Base-by-base conservation (phyloP, 1,284 basidiomycete species). In the Sutorius eximius region DNA sequence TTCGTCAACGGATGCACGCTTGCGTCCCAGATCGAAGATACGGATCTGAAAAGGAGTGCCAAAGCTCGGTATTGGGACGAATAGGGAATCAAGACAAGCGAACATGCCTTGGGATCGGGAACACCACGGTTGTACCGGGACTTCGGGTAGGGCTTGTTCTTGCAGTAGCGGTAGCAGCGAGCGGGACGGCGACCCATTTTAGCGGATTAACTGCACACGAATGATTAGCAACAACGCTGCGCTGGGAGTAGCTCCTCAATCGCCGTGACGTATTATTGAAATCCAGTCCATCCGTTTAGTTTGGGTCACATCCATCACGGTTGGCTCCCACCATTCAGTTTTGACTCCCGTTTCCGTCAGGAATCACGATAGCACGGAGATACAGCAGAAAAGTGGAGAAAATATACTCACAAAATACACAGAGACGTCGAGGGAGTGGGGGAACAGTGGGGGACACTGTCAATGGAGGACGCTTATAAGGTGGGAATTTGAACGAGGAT, bases 121-220 rank as follows among this genome's bases (percentile, higher is more conserved):
- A 96, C 94, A 93, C 95, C 95, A 83, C 96, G 93, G 82, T 97
- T 97, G 83, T 96, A 97, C 73, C 94, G 79, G 57, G 91, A 94
- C 79, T 96, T 96, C 59, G 89, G 89, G 78, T 89, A 91, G 43
- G 93, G 93, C 85, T 98, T 97, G 86, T 96, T 97, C 83, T 98
- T 97, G 85, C 93, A 96, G 82, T 97, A 96, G 64, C 93, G 87
- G 80, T 95, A 95, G 85, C 93, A 96, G 69, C 91, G 89, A 76
- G 93, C 93, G 66, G 93, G 93, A 83, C 93, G 91, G 74, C 93
- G 91, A 84, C 93, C 94, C 93, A 95, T 95, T 47, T 62, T 55
- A 40, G 48, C 20, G 40, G 45, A 47, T 47, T 61, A 56, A 64
- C 64, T 66, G 34, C 1, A 41, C 24, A 37, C 2, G 10, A 43